These are phyloP conservation scores for Candida tammaniensis DNA, from an alignment of 805 yeast genomes.

Conservation along the genomic window DNA sequence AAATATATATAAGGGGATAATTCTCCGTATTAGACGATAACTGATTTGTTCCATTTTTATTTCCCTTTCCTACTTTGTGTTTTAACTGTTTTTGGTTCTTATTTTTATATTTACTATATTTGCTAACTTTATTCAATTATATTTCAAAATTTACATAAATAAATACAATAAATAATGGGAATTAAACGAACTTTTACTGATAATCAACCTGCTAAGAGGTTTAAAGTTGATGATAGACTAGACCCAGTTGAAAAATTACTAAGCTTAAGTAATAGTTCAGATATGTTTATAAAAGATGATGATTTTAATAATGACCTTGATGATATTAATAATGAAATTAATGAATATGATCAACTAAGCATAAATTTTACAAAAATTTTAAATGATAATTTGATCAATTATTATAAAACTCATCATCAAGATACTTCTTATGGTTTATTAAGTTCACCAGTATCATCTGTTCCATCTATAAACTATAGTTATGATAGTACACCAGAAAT, in stretches of 20 bases:
- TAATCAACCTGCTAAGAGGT: neutral
- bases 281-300: conserved; percentile 3
- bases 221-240: conserved; percentile 18
- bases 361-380: conserved; percentile 36
- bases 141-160: neutral
- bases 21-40: neutral
- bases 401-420: conserved; percentile 24
- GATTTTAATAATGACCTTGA: conserved; percentile 3
- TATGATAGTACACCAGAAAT: too few relatives aligned
- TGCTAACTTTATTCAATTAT: too few relatives aligned
- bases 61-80: neutral
- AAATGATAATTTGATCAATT: conserved; percentile 36
- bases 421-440: conserved; percentile 4
- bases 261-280: conserved; percentile 19
- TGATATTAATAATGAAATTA: conserved; percentile 5
- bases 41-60: neutral
- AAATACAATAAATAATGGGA: neutral
- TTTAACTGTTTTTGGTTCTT: too few relatives aligned
- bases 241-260: conserved; percentile 44
- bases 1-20: conserved; percentile 1
- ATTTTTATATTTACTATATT: too few relatives aligned
- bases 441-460: conserved; percentile 1
- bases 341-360: conserved; percentile 15
- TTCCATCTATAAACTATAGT: conserved; percentile 1
- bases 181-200: neutral